A percentile compares a stretch with the other conserved stretches of the same genome.
Evolutionary conservation across 768 basidiomycete genomes (phyloP).

Genomic region (Serendipita sp.): DNA sequence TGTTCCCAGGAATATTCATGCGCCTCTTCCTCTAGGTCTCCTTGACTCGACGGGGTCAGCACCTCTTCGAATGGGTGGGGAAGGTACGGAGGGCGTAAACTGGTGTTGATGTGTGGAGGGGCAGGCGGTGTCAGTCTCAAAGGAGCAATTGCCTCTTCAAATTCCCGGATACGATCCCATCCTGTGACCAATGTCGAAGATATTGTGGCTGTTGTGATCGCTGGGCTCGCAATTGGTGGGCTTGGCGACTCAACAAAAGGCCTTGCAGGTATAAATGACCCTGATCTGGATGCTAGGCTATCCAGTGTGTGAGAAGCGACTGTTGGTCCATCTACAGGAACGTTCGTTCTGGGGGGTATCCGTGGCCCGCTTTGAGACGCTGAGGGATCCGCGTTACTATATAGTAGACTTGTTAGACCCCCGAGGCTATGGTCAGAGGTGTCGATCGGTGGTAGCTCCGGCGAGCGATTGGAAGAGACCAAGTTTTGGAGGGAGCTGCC

Average conservation of each 20-base stretch:
- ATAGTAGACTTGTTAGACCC: background rate
- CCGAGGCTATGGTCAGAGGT: background rate
- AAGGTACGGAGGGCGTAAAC: background rate
- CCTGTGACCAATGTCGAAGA: background rate
- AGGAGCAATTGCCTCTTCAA: conserved; percentile 4
- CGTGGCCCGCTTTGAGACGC: no score
- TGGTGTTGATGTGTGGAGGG: background rate
- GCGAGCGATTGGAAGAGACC: background rate
- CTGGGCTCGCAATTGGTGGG: background rate
- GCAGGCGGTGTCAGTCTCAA: background rate
- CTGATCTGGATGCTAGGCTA: background rate
- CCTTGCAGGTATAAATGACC: background rate
- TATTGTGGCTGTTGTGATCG: background rate
- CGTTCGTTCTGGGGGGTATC: background rate
- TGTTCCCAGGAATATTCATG: background rate
- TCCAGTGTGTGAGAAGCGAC: background rate
- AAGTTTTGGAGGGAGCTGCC: background rate
- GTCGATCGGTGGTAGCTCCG: background rate
- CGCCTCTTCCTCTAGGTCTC: background rate
- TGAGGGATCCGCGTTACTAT: background rate
- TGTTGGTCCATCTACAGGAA: background rate
- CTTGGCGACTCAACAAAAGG: conserved; percentile 3
- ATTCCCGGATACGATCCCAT: background rate
- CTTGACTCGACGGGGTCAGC: background rate
- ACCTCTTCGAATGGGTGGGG: conserved; percentile 5